phyloP scores from a whole-genome alignment of 2,329 filamentous ascomycete species.

The Aureobasidium sp. region DNA sequence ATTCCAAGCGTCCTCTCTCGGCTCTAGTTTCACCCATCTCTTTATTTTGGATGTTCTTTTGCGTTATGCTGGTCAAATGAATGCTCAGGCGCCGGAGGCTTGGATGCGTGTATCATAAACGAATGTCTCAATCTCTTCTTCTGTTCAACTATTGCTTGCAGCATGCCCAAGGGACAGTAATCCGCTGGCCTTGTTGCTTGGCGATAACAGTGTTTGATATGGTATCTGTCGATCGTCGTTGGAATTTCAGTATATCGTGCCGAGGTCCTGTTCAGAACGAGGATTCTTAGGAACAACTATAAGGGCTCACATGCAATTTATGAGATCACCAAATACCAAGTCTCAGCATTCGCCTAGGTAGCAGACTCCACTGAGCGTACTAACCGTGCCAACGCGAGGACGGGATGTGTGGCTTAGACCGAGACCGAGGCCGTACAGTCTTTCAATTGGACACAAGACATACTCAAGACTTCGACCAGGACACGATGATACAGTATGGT shows the following conservation, averaged over 20 bases:
- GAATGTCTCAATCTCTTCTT: neutral
- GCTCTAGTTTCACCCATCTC: neutral
- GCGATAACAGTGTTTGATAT: too few species aligned
- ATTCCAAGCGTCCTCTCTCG: neutral
- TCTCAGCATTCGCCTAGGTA: too few species aligned
- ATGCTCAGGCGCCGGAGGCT: constrained; percentile 13
- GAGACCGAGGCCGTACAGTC: neutral
- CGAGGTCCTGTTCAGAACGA: neutral
- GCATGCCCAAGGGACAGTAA: neutral
- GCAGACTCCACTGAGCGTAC: too few species aligned
- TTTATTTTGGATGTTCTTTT: constrained; percentile 1
- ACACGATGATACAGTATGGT: neutral
- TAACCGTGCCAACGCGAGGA: neutral
- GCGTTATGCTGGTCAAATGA: constrained; percentile 4
- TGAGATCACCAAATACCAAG: neutral
- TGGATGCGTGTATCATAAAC: constrained; percentile 12
- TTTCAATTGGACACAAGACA: neutral
- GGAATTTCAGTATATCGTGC: neutral
- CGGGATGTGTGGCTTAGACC: neutral
- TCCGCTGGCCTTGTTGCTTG: neutral
- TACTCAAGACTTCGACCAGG: neutral
- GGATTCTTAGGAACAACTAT: neutral
- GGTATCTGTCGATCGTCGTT: neutral
- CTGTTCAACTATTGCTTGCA: neutral
- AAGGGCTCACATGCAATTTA: neutral